phyloP scores from a whole-genome alignment of 1,284 basidiomycete genomes.

The Apiotrichum siamense region DNA sequence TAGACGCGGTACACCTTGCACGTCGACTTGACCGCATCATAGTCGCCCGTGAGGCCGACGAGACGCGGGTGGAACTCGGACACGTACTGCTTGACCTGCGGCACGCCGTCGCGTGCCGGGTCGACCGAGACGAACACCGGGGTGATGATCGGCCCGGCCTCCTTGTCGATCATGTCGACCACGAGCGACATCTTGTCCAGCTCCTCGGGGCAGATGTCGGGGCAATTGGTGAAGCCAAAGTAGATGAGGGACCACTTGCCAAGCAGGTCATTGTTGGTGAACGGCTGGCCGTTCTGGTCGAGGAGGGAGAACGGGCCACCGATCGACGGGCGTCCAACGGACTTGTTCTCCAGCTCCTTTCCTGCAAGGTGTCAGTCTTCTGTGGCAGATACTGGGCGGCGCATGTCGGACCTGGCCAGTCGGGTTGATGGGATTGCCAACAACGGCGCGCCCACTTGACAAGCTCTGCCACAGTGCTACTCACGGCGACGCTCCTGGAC shows the following conservation, averaged over 20 bases:
- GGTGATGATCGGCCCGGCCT: slow-evolving; percentile 57
- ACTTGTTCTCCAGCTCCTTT: slow-evolving; percentile 57
- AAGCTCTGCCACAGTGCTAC: slow-evolving; percentile 21
- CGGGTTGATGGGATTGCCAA: too few relatives aligned
- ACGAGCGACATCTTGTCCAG: slow-evolving; percentile 89
- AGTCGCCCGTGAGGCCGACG: slow-evolving; percentile 80
- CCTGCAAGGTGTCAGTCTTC: slow-evolving; percentile 48
- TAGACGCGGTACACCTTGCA: slow-evolving; percentile 97
- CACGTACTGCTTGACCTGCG: slow-evolving; percentile 53
- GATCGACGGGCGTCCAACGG: slow-evolving; percentile 64
- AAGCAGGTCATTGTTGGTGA: slow-evolving; percentile 76
- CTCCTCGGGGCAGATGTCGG: slow-evolving; percentile 97
- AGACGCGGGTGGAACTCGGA: slow-evolving; percentile 85
- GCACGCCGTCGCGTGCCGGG: slow-evolving; percentile 78
- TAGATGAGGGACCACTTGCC: slow-evolving; percentile 84
- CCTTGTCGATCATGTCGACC: slow-evolving; percentile 64
- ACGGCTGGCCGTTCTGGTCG: slow-evolving; percentile 61
- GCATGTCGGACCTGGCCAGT: not conserved
- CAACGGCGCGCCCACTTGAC: too few relatives aligned
- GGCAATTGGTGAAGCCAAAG: slow-evolving; percentile 96
- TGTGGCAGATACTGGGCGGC: not conserved
- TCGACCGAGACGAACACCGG: slow-evolving; percentile 95
- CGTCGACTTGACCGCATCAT: slow-evolving; percentile 74
- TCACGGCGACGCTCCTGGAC: slow-evolving; percentile 66
- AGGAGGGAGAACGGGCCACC: slow-evolving; percentile 82